Percentiles rank a stretch among this genome's conserved stretches.
Conservation (phyloP, 2,329 filamentous ascomycete species). For the Talaromyces islandicus region DNA sequence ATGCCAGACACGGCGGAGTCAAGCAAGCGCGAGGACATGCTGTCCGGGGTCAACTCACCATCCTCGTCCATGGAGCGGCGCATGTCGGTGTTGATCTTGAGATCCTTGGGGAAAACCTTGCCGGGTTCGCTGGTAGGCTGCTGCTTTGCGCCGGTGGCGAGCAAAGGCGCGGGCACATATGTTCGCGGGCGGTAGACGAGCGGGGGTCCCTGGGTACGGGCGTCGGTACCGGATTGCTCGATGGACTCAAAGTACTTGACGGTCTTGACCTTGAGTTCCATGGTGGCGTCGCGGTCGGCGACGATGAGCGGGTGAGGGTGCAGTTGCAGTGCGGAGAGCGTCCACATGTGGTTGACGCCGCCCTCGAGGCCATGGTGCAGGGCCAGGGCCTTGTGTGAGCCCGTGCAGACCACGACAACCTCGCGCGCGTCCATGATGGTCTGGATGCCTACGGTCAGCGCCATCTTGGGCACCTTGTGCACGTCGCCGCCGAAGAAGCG, state of each 20-base stretch:
- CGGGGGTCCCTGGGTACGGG: constrained; percentile 36
- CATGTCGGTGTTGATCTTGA: constrained; percentile 41
- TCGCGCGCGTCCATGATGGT: constrained; percentile 76
- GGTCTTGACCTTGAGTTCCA: constrained; percentile 68
- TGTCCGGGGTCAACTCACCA: constrained; percentile 41
- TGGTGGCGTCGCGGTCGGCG: constrained; percentile 72
- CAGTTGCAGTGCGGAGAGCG: constrained; percentile 71
- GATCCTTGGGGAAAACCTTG: constrained; percentile 27
- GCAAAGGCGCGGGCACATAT: constrained; percentile 27
- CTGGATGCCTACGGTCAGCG: constrained; percentile 76
- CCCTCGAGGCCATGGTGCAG: constrained; percentile 76
- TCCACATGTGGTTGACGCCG: constrained; percentile 88
- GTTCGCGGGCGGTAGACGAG: constrained; percentile 35
- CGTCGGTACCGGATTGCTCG: constrained; percentile 55
- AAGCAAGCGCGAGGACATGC: constrained; percentile 43
- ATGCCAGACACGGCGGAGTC: constrained; percentile 40
- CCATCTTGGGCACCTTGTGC: constrained; percentile 69
- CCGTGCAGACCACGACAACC: constrained; percentile 76
- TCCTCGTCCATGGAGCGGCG: constrained; percentile 32
- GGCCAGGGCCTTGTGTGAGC: constrained; percentile 73
- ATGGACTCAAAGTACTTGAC: constrained; percentile 70
- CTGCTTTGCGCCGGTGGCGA: constrained; percentile 14
- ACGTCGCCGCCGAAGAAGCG: constrained; percentile 76
- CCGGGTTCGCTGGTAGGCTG: constrained; percentile 21
- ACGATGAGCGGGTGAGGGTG: constrained; percentile 78